Evolutionary conservation across 768 basidiomycete genomes (phyloP).

Genomic region (Auricularia cornea): DNA sequence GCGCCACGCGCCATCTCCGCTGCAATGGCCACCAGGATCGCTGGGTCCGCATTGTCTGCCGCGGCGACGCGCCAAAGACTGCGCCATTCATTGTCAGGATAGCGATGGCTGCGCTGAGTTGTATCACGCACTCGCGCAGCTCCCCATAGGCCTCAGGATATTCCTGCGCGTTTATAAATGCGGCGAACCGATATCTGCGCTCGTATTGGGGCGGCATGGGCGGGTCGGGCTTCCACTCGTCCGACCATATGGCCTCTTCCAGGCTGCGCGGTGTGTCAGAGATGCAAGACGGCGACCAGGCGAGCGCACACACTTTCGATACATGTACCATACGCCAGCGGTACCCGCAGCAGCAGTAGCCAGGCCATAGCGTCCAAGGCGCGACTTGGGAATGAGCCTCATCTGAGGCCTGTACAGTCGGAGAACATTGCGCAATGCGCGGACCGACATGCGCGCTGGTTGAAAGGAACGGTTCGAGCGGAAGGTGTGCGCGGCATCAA

Average conservation of each 20-base stretch:
- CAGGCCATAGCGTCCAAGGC: neutral
- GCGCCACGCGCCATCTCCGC: too few relatives aligned
- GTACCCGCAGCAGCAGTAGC: neutral
- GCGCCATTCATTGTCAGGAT: too few relatives aligned
- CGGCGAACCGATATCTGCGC: neutral
- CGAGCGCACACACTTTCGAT: neutral
- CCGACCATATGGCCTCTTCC: neutral
- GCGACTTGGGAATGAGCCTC: neutral
- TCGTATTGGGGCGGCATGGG: neutral
- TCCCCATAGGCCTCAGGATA: neutral
- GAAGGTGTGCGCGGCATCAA: too few relatives aligned
- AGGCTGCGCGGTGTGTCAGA: neutral
- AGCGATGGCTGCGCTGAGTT: too few relatives aligned
- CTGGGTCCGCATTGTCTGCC: too few relatives aligned
- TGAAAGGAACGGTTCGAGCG: too few relatives aligned
- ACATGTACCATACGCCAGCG: neutral
- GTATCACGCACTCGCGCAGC: neutral
- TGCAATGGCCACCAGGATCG: too few relatives aligned
- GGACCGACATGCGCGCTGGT: neutral
- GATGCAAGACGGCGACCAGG: neutral
- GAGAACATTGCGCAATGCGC: neutral
- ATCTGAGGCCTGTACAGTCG: neutral
- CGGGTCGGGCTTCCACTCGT: neutral
- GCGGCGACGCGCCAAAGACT: too few relatives aligned
- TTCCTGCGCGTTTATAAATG: neutral